Percentiles rank a stretch among this genome's conserved stretches.
Evolutionary conservation across 306 rosid species (phyloP).

Genomic region (Pachyrhizus erosus): DNA sequence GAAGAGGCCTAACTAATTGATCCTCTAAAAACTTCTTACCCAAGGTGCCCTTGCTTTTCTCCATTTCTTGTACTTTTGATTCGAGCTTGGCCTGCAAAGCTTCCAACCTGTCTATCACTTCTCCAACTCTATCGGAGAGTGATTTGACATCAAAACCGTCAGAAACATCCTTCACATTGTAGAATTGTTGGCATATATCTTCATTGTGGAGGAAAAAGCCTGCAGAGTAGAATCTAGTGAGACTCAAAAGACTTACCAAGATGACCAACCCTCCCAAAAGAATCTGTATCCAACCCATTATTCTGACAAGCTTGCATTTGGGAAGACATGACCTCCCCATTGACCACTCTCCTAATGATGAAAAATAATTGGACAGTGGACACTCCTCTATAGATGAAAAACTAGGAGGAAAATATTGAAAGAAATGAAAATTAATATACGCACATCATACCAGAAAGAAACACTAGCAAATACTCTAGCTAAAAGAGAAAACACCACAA

Average conservation of each 20-base stretch:
- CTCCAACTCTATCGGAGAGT: slow-evolving; percentile 62
- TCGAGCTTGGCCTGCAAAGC: slow-evolving; percentile 77
- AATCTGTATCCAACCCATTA: slow-evolving; percentile 76
- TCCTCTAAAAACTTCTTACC: slow-evolving; percentile 67
- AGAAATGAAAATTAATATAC: slow-evolving; percentile 17
- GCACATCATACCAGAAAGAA: slow-evolving; percentile 38
- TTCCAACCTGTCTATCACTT: slow-evolving; percentile 71
- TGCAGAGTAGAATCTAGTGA: slow-evolving; percentile 71
- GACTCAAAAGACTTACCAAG: slow-evolving; percentile 65
- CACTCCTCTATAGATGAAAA: slow-evolving; percentile 4
- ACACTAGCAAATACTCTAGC: slow-evolving; percentile 6
- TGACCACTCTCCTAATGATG: not conserved
- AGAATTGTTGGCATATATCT: slow-evolving; percentile 66
- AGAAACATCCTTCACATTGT: slow-evolving; percentile 46
- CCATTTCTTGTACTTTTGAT: slow-evolving; percentile 60
- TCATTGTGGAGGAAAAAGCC: slow-evolving; percentile 75
- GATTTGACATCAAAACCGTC: slow-evolving; percentile 70
- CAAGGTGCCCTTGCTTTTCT: slow-evolving; percentile 55
- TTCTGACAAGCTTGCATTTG: slow-evolving; percentile 53
- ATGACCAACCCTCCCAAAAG: slow-evolving; percentile 75
- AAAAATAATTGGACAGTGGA: not conserved
- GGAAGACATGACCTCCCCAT: slow-evolving; percentile 69
- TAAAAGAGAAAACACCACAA: not conserved
- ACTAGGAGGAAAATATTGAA: slow-evolving; percentile 3
- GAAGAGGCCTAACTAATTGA: slow-evolving; percentile 82